Base-by-base conservation (phyloP, 2,329 filamentous ascomycete species). In the Biscogniauxia marginata region DNA sequence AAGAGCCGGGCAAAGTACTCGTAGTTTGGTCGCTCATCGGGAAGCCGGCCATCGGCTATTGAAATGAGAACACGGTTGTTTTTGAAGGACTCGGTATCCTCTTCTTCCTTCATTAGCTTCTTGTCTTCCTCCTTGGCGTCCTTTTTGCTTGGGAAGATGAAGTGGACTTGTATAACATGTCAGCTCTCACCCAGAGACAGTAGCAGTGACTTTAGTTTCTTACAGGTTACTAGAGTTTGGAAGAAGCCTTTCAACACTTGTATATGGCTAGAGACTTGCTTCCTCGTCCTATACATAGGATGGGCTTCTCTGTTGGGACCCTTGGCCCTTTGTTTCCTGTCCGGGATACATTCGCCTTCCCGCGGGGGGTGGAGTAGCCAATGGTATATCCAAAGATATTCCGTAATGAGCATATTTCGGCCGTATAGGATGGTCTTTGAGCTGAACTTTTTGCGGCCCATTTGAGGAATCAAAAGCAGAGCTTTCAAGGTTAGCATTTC, bases 221-320 rank as follows among this genome's bases (percentile, higher is more conserved):
- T 74, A 87, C 85, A 87, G 69, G 82, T 84, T 46, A 83, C 79
- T 60, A 88, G 76, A 53, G 82, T 80, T 54, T 80, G 78, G 61
- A 89, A 83, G 68, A 88, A 87, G 51, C 83, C 83, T 74, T 88
- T 88, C 54, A 88, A 74, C 13, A 89, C 86, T 67, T 89, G 86
- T 66, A 89, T 88, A 66, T 89, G 86, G 67, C 85, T 88, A 2
- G 85, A 88, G 4, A 89, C 84, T 65, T 87, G 85, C 70, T 89
- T 89, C 60, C 78, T 68, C 60, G 67, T 69, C 64, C 77, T 75
- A 16, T 70, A 71, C 65, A 67, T 68, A 16, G 63, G 63, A 52
- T 70, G 68, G 5, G 64, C 65, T 46, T 61, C 61, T 23, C 61
- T 61, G 19, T 65, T 49, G 11, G 62, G 63, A 16, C 63, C 66